Evolutionary conservation across 2,329 filamentous ascomycete genomes (phyloP), one percentile per base, ranked within the genome.

Genomic region (Cryphonectria nitschkei): DNA sequence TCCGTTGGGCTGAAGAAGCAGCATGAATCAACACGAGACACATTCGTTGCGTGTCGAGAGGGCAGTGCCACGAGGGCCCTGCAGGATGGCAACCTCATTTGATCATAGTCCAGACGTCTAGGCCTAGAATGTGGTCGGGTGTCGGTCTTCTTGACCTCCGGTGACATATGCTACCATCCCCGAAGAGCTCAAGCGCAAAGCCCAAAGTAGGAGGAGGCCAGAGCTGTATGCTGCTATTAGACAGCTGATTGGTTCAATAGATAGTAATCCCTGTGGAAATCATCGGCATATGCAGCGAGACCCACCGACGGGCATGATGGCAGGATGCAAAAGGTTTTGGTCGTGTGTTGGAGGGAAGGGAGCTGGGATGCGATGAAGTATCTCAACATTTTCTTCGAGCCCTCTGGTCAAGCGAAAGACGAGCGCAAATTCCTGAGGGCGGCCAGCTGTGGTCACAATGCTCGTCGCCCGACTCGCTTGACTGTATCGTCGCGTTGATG

Each of bases 291-390:
- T 62, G 54, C 39, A 61, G 58, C 39, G 29, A 43, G 52, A 63
- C 34, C 63, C 68, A 62, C 58, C 56, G 43, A 54, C 56, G 68
- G 68, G 68, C 68, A 70, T 69, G 62, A 66, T 61, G 52, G 41
- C 26, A 7, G 19, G 6, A 32, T n/a, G 46, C 16, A 69, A 16
- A 43, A 19, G 34, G 37, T 14, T 32, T 50, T 29, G 61, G 64
- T 34, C 11, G 60, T 39, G 32, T 16, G 58, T 22, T 37, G 32
- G 32, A 13, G 34, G 16, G 16, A 22, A 14, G 50, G 34, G 60
- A 19, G 19, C 2, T 41, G 32, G 32, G 43, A 16, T 29, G 22
- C n/a, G n/a, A 34, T 39, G 32, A 13, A 7, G 43, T 43, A 37
- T 43, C 4, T 46, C 34, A 37, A 22, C 34, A 39, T 39, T 39